These are phyloP conservation scores for Ustilago loliicola DNA, from an alignment of 1,284 basidiomycete genomes.

Conservation along the genomic window DNA sequence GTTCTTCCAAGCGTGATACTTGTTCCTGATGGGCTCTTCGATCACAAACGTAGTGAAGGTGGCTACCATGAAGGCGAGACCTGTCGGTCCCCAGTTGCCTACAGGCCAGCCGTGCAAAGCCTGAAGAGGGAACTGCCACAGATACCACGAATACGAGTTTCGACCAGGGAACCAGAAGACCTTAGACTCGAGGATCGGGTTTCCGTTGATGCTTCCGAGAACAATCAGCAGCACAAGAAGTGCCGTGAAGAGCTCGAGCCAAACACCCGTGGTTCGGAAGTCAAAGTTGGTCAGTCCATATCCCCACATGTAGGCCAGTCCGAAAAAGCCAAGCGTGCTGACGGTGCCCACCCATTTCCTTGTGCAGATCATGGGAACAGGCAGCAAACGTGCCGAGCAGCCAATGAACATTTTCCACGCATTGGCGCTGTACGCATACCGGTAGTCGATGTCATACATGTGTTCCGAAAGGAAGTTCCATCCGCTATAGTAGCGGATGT, in stretches of 20 bases:
- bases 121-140: conserved; percentile 47
- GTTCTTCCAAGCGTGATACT: conserved; percentile 37
- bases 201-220: conserved; percentile 37
- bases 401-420: conserved; percentile 48
- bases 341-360: conserved; percentile 19
- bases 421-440: conserved; percentile 36
- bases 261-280: conserved; percentile 33
- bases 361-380: conserved; percentile 22
- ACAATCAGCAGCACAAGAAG: conserved; percentile 22
- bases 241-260: conserved; percentile 33
- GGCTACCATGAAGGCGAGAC: conserved; percentile 34
- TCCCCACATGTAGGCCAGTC: conserved; percentile 30
- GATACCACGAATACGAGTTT: conserved; percentile 44
- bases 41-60: conserved; percentile 43
- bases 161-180: conserved; percentile 37
- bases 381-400: conserved; percentile 30
- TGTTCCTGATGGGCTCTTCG: conserved; percentile 44
- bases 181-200: conserved; percentile 39
- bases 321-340: conserved; percentile 29
- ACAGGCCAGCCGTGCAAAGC: conserved; percentile 27
- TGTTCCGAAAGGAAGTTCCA: conserved; percentile 25
- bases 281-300: conserved; percentile 21
- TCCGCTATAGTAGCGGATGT: conserved; percentile 27
- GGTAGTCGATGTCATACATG: conserved; percentile 40
- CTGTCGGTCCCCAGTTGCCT: conserved; percentile 32